A percentile compares a stretch with the other conserved stretches of the same genome.
These are phyloP conservation scores for Extremus antarcticus DNA, from an alignment of 495 filamentous ascomycete genomes.

Conservation along the genomic window DNA sequence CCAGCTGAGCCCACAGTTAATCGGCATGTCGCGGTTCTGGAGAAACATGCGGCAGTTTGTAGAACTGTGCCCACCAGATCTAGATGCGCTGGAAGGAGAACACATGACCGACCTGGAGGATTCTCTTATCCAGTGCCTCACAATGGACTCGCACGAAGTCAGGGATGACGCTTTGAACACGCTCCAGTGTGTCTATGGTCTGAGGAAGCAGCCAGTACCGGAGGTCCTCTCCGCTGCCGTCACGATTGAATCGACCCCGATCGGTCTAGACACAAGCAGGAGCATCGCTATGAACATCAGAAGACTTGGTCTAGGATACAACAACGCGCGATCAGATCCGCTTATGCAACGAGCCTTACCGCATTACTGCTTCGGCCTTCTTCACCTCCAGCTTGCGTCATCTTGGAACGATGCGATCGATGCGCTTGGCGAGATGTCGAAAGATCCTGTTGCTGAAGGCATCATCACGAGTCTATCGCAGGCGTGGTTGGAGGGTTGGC, in stretches of 20 bases:
- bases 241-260: constrained; percentile 64
- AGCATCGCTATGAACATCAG: constrained; percentile 74
- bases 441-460: constrained; percentile 59
- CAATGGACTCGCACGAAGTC: constrained; percentile 57
- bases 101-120: constrained; percentile 44
- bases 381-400: constrained; percentile 70
- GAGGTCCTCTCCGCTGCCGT: constrained; percentile 44
- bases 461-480: constrained; percentile 64
- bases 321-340: constrained; percentile 37
- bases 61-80: not conserved
- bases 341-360: constrained; percentile 66
- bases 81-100: not conserved
- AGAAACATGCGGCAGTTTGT: constrained; percentile 6
- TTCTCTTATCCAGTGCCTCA: constrained; percentile 58
- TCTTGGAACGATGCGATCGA: constrained; percentile 75
- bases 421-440: constrained; percentile 62
- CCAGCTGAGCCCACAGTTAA: not conserved
- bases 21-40: constrained; percentile 5
- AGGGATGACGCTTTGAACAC: constrained; percentile 61
- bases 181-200: constrained; percentile 40
- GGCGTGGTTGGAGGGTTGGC: constrained; percentile 52
- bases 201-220: constrained; percentile 19
- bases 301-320: constrained; percentile 55
- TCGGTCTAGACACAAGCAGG: constrained; percentile 63
- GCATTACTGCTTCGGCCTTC: constrained; percentile 76